phyloP scores from a whole-genome alignment of 352 stramenopile genomes.

The Phytophthora macrochlamydospora region DNA sequence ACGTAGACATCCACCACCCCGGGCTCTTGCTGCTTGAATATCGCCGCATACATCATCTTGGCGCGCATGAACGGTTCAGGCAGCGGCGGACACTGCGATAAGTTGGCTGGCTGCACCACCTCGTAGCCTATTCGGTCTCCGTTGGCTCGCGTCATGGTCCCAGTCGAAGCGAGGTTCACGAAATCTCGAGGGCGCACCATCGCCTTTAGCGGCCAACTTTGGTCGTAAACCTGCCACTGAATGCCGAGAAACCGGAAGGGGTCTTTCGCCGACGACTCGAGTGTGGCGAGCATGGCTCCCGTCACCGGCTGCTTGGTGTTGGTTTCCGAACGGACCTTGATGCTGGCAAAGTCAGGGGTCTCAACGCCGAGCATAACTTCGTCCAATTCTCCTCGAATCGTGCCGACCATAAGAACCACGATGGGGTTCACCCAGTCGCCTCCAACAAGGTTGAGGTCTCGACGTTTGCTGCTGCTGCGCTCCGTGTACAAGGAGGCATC shows the following conservation, averaged over 20 bases:
- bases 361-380: conserved; percentile 30
- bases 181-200: conserved; percentile 39
- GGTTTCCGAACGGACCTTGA: conserved; percentile 18
- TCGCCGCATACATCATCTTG: conserved; percentile 19
- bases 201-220: conserved; percentile 21
- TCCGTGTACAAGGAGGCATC: conserved; percentile 28
- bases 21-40: conserved; percentile 30
- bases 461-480: conserved; percentile 7
- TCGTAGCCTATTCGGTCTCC: conserved; percentile 49
- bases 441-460: conserved; percentile 24
- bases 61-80: conserved; percentile 22
- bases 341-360: conserved; percentile 6
- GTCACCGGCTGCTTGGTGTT: conserved; percentile 18
- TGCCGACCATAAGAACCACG: conserved; percentile 19
- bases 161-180: conserved; percentile 31
- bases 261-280: conserved; percentile 29
- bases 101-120: conserved; percentile 46
- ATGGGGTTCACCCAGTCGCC: conserved; percentile 27
- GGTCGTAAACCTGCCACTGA: conserved; percentile 30
- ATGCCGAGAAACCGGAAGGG: conserved; percentile 41
- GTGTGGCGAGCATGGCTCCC: conserved; percentile 23
- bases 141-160: conserved; percentile 28
- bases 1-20: conserved; percentile 23
- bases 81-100: conserved; percentile 17
- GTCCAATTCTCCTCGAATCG: conserved; percentile 21